Conservation (phyloP, 148 eudicot species). For the Cornus controversa region DNA sequence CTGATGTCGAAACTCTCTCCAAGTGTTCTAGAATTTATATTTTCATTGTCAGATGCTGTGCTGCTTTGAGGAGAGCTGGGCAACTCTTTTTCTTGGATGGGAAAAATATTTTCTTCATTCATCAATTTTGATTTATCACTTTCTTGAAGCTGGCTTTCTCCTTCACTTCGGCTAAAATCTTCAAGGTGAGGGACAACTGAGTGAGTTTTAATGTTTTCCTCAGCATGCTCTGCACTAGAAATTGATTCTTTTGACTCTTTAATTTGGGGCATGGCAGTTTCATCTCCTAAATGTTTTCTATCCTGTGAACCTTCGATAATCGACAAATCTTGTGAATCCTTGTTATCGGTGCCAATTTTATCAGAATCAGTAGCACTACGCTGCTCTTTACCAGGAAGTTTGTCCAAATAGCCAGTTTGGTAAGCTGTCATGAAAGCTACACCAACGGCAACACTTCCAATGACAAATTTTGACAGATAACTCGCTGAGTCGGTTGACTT, state of each 20-base stretch:
- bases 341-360: conserved; percentile 18
- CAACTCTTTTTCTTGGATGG: conserved; percentile 30
- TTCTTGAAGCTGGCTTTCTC: conserved; percentile 21
- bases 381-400: conserved; percentile 30
- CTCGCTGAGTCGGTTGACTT: conserved; percentile 45
- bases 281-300: conserved; percentile 19
- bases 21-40: too few species aligned
- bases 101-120: conserved; percentile 23
- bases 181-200: conserved; percentile 26
- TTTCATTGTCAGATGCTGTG: conserved; percentile 32
- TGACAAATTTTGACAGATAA: conserved; percentile 37
- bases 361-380: conserved; percentile 17
- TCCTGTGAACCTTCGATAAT: conserved; percentile 20
- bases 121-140: conserved; percentile 15
- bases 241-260: conserved; percentile 31
- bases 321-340: conserved; percentile 22
- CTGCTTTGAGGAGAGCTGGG: conserved; percentile 26
- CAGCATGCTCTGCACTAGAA: conserved; percentile 31
- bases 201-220: conserved; percentile 30
- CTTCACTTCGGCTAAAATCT: conserved; percentile 32
- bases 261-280: conserved; percentile 22
- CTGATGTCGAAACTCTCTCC: conserved; percentile 30
- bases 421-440: conserved; percentile 54
- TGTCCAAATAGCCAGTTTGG: conserved; percentile 48
- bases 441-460: conserved; percentile 68